Conservation (phyloP, 176 grass and related monocot genomes). For the Tillandsia leiboldiana region DNA sequence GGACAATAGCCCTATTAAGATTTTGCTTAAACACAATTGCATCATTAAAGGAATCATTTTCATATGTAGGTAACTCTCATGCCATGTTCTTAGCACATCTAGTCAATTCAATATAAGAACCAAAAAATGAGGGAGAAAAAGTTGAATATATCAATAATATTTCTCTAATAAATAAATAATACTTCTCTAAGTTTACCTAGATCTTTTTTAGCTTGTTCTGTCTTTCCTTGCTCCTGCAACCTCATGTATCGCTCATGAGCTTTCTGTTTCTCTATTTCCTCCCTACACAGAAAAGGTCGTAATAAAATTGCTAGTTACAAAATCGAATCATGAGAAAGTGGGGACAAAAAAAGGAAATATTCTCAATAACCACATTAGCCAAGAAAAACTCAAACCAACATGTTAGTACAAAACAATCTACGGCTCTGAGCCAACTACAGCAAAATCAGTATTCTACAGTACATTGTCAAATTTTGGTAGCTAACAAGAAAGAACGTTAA, state of each 20-base stretch:
- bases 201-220: slow-evolving; percentile 87
- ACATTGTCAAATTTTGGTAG: too few species aligned
- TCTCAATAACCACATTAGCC: neutral
- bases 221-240: slow-evolving; percentile 83
- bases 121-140: neutral
- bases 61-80: neutral
- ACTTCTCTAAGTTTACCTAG: slow-evolving; percentile 43
- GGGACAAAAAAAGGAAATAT: neutral
- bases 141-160: neutral
- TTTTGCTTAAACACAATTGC: too few species aligned
- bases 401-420: too few species aligned
- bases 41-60: too few species aligned
- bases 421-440: too few species aligned
- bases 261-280: slow-evolving; percentile 81
- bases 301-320: neutral
- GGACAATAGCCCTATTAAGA: too few species aligned
- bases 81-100: neutral
- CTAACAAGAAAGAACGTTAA: too few species aligned
- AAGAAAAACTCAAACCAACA: neutral
- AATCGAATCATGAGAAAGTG: neutral
- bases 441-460: too few species aligned
- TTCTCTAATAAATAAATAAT: neutral
- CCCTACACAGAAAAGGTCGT: slow-evolving; percentile 24
- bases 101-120: neutral
- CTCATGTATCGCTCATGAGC: slow-evolving; percentile 70